phyloP scores from a whole-genome alignment of 441 rosid species.

The Gossypium davidsonii region DNA sequence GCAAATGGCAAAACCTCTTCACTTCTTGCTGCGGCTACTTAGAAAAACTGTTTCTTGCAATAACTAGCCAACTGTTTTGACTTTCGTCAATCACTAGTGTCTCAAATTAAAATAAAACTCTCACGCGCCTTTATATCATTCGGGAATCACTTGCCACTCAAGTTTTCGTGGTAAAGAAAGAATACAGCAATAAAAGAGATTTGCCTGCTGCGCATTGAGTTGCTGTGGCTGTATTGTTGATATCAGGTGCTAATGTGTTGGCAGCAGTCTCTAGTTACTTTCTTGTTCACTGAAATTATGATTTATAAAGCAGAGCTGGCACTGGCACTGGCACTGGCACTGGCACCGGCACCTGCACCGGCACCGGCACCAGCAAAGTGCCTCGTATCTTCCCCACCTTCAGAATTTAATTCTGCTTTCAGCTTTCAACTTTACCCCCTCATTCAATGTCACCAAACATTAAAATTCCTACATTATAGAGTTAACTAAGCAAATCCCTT shows the following conservation, averaged over 20 bases:
- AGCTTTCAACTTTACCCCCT: not conserved
- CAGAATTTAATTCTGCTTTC: not conserved
- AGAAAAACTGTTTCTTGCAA: not conserved
- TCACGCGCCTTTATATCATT: not conserved
- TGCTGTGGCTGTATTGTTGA: not conserved
- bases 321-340: not conserved
- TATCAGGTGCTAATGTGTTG: constrained; percentile 8
- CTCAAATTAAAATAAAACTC: not conserved
- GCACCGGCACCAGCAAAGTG: not conserved
- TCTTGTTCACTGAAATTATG: not conserved
- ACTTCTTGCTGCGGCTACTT: not conserved
- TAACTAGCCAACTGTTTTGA: constrained; percentile 6
- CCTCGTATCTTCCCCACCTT: not conserved
- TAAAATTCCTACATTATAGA: not conserved
- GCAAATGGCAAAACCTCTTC: not conserved
- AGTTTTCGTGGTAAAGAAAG: not conserved
- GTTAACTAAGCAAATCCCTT: not conserved
- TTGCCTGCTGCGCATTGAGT: not conserved
- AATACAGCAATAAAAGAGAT: not conserved
- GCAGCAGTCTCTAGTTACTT: not conserved
- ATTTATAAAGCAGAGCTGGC: constrained; percentile 4
- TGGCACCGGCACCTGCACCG: not conserved
- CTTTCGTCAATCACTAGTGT: not conserved
- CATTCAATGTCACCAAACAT: constrained; percentile 4
- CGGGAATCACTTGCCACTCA: not conserved